Conservation (phyloP, 2,329 filamentous ascomycete genomes). For the Trichoderma koningiopsis region DNA sequence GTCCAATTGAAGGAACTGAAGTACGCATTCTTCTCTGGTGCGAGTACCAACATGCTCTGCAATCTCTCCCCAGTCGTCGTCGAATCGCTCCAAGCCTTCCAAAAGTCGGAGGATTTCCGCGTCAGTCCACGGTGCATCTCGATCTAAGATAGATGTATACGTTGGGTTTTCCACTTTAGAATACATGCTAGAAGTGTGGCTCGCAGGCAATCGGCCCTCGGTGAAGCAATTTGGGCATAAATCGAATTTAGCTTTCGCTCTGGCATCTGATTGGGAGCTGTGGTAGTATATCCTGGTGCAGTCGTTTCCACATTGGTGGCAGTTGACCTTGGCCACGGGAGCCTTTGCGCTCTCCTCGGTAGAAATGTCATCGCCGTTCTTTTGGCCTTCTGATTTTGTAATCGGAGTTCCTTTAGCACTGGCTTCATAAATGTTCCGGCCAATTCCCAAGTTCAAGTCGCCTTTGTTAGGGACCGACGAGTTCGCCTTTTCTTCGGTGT, state of each 20-base stretch:
- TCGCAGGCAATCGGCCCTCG: conserved; percentile 79
- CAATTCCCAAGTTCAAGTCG: conserved; percentile 88
- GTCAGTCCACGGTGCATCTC: conserved; percentile 88
- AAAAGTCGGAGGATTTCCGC: conserved; percentile 85
- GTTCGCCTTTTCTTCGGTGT: conserved; percentile 74
- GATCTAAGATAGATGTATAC: conserved; percentile 76
- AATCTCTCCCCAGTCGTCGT: conserved; percentile 94
- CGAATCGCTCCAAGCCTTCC: conserved; percentile 88
- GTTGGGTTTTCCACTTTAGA: conserved; percentile 86
- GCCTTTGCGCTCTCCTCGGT: conserved; percentile 65
- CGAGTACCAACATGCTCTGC: conserved; percentile 89
- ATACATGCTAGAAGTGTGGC: conserved; percentile 79
- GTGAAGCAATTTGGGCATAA: conserved; percentile 90
- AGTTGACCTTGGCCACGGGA: conserved; percentile 72
- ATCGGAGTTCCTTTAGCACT: conserved; percentile 77
- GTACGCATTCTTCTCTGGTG: conserved; percentile 91
- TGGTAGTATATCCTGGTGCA: conserved; percentile 70
- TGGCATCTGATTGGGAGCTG: conserved; percentile 58
- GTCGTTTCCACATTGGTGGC: conserved; percentile 89
- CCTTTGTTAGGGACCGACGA: conserved; percentile 69
- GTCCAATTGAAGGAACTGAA: conserved; percentile 93
- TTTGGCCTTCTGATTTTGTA: conserved; percentile 68
- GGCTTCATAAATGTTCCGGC: conserved; percentile 93
- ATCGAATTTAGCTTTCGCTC: conserved; percentile 74
- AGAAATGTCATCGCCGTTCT: conserved; percentile 73